Conservation (phyloP, 1,284 basidiomycete genomes). For the Cystobasidium sp. region DNA sequence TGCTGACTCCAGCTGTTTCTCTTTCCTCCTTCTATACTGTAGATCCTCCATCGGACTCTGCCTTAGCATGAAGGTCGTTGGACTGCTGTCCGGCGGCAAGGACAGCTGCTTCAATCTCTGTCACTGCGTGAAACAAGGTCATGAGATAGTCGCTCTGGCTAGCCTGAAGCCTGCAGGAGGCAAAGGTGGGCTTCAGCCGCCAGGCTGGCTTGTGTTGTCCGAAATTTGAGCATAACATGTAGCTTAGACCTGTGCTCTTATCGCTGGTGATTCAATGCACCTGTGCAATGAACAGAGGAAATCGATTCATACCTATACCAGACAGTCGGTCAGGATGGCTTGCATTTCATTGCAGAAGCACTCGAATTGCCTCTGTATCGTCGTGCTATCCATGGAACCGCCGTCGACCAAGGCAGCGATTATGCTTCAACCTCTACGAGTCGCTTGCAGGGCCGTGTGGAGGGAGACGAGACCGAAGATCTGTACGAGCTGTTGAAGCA, state of each 20-base stretch:
- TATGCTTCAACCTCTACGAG: conserved; percentile 69
- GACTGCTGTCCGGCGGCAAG: conserved; percentile 94
- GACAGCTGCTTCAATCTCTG: conserved; percentile 96
- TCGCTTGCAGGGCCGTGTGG: conserved; percentile 59
- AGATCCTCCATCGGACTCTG: neutral
- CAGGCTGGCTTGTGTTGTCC: neutral
- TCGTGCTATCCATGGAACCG: conserved; percentile 75
- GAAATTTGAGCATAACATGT: conserved; percentile 2
- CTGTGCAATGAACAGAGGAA: conserved; percentile 71
- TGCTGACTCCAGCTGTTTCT: conserved; percentile 20
- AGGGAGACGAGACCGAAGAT: conserved; percentile 96
- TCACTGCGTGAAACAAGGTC: conserved; percentile 84
- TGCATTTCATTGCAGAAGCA: conserved; percentile 82
- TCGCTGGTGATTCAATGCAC: neutral
- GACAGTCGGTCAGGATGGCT: conserved; percentile 93
- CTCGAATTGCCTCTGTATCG: conserved; percentile 86
- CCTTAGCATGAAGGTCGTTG: conserved; percentile 83
- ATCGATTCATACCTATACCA: conserved; percentile 99
- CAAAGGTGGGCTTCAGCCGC: conserved; percentile 67
- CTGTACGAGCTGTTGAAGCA: conserved; percentile 73
- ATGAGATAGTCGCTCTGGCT: conserved; percentile 85
- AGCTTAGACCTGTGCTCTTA: conserved; percentile 9
- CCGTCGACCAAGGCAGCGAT: conserved; percentile 79
- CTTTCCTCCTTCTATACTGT: neutral
- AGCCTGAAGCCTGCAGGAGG: conserved; percentile 81